These are phyloP conservation scores for Candida namnaoensis DNA, from an alignment of 805 yeast genomes.

Conservation along the genomic window DNA sequence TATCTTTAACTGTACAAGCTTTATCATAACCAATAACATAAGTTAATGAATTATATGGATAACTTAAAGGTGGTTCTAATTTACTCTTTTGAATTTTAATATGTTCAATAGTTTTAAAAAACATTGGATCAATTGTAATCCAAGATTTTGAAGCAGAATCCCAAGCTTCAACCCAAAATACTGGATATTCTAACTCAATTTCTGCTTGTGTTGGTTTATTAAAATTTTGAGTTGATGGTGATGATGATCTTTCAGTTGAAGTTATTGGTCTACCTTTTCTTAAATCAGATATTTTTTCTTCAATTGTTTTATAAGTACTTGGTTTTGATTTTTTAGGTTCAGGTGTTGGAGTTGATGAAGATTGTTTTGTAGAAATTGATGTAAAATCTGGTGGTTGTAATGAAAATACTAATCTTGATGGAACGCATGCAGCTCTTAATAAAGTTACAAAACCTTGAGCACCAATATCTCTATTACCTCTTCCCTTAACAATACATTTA, in stretches of 20 bases:
- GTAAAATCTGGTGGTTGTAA: constrained; percentile 89
- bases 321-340: constrained; percentile 5
- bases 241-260: constrained; percentile 1
- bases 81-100: constrained; percentile 43
- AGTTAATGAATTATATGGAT: constrained; percentile 47
- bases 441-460: constrained; percentile 85
- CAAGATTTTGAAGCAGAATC: constrained; percentile 62
- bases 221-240: not conserved
- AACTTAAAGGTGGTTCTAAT: constrained; percentile 66
- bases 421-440: constrained; percentile 59
- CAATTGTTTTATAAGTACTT: constrained; percentile 10
- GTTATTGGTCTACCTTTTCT: constrained; percentile 9
- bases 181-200: constrained; percentile 40
- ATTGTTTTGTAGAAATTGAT: constrained; percentile 9
- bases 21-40: constrained; percentile 77
- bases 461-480: constrained; percentile 71
- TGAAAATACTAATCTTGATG: constrained; percentile 71
- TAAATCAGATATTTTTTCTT: constrained; percentile 10
- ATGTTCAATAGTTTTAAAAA: constrained; percentile 53
- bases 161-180: constrained; percentile 95
- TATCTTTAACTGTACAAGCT: constrained; percentile 61
- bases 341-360: not conserved
- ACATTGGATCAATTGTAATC: constrained; percentile 82
- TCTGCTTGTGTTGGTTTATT: constrained; percentile 9
- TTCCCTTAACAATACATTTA: constrained; percentile 29